Conservation (phyloP, 192 early-diverging fungal genomes). For the Backusella morwellensis region DNA sequence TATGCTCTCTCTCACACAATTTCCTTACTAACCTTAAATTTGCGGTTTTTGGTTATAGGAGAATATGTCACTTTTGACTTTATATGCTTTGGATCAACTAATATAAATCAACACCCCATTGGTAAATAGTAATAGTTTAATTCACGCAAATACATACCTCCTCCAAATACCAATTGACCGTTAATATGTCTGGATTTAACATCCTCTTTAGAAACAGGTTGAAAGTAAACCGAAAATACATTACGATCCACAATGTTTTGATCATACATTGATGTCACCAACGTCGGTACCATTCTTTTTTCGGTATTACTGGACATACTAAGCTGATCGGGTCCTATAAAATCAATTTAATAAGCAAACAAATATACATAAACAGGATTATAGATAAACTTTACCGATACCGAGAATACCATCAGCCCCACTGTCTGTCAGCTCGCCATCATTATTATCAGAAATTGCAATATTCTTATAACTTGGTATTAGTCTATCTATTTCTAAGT, state of each 20-base stretch:
- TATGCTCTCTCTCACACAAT: background rate
- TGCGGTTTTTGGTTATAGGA: background rate
- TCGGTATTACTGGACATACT: conserved; percentile 25
- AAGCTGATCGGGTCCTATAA: conserved; percentile 24
- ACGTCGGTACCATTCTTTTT: conserved; percentile 18
- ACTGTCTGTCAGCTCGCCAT: conserved; percentile 28
- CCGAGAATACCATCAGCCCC: conserved; percentile 29
- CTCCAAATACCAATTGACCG: conserved; percentile 31
- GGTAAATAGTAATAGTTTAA: background rate
- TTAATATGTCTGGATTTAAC: conserved; percentile 4
- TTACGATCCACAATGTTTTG: conserved; percentile 19
- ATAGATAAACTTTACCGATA: background rate
- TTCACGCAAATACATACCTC: background rate
- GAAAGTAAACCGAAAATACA: conserved; percentile 33
- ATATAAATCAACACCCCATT: background rate
- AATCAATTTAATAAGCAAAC: background rate
- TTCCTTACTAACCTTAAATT: conserved; percentile 11
- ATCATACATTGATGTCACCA: conserved; percentile 26
- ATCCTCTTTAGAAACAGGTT: conserved; percentile 7
- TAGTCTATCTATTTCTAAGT: background rate
- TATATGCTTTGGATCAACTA: conserved; percentile 18
- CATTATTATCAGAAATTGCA: conserved; percentile 31
- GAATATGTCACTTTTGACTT: conserved; percentile 12
- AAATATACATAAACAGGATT: too few species aligned
- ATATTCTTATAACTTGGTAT: conserved; percentile 15